A percentile compares a stretch with the other conserved stretches of the same genome.
Evolutionary conservation across 2,329 filamentous ascomycete species (phyloP).

Genomic region (Sarocladium oryzae): DNA sequence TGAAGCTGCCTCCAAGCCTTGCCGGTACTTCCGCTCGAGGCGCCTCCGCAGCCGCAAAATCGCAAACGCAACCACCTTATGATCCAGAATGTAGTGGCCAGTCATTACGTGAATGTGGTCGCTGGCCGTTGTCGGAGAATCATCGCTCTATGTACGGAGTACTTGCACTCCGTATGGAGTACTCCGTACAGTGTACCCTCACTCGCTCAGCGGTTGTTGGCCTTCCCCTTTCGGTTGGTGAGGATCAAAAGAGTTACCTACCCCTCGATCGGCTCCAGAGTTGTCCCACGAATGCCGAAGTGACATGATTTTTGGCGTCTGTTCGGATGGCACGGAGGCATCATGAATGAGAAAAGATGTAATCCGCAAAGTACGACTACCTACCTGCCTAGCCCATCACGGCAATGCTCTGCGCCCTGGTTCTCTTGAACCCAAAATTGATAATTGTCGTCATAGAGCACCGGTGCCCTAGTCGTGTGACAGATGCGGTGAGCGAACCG

Average conservation of each 20-base stretch:
- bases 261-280: no score
- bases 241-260: background rate
- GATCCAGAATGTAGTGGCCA: no score
- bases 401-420: background rate
- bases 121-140: conserved; percentile 4
- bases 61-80: background rate
- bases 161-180: no score
- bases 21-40: background rate
- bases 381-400: background rate
- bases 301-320: no score
- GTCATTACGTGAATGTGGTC: background rate
- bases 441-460: conserved; percentile 1
- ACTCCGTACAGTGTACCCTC: no score
- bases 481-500: no score
- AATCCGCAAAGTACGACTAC: background rate
- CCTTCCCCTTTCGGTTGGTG: background rate
- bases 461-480: no score
- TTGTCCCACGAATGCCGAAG: no score
- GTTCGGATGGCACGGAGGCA: no score
- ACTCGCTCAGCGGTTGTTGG: no score
- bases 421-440: background rate
- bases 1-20: no score
- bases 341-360: background rate
- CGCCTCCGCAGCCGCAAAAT: background rate
- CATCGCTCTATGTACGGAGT: no score